Evolutionary conservation across 1,139 yeast genomes (phyloP).

Genomic region (Fermentozyma sake): DNA sequence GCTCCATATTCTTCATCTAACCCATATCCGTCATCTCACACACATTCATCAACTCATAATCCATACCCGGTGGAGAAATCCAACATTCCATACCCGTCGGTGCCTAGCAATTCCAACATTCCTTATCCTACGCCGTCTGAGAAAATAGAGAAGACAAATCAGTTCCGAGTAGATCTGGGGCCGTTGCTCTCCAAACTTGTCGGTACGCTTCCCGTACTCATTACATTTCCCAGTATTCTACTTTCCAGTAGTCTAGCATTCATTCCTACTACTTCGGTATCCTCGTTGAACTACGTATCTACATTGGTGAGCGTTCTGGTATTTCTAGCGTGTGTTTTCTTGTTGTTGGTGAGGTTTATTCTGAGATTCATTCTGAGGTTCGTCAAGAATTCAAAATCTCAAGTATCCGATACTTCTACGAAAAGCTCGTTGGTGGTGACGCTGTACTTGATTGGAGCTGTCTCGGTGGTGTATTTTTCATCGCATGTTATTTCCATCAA

Average conservation of each 20-base stretch:
- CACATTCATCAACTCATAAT: too few relatives aligned
- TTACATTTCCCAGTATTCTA: conserved; percentile 24
- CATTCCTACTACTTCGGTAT: conserved; percentile 2
- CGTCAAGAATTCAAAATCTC: too few relatives aligned
- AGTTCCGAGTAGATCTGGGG: not conserved
- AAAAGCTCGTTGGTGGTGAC: not conserved
- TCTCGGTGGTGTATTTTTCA: conserved; percentile 11
- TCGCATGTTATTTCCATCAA: conserved; percentile 18
- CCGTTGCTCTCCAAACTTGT: conserved; percentile 10
- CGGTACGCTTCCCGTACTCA: conserved; percentile 25
- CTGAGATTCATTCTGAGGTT: conserved; percentile 7
- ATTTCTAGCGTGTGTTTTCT: conserved; percentile 13
- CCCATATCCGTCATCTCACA: too few relatives aligned
- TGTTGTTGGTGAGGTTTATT: conserved; percentile 12
- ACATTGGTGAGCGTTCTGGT: conserved; percentile 8
- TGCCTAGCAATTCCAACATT: too few relatives aligned
- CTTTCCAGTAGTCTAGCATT: conserved; percentile 17
- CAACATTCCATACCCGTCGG: too few relatives aligned
- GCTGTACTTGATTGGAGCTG: conserved; percentile 9
- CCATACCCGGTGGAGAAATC: too few relatives aligned
- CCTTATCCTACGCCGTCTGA: too few relatives aligned
- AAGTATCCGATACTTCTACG: not conserved
- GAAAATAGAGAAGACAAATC: too few relatives aligned
- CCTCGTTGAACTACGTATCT: conserved; percentile 2
- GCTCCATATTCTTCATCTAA: too few relatives aligned